These are phyloP conservation scores for Naegleria lovaniensis DNA, from an alignment of 208 protist species.

Conservation along the genomic window DNA sequence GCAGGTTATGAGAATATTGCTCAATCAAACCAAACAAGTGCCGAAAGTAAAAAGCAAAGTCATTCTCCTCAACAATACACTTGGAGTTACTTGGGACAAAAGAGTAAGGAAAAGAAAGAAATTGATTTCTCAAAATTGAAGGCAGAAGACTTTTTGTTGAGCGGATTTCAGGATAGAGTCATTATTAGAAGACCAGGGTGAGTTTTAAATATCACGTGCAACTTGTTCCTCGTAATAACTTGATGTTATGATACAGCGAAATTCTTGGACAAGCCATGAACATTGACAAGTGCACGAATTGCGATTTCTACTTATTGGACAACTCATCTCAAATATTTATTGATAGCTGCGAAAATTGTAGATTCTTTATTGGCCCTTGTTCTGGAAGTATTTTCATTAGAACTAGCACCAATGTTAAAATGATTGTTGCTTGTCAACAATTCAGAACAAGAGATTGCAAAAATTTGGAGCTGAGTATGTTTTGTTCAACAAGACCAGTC, in stretches of 20 bases:
- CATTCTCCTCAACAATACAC: background rate
- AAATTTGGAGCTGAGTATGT: conserved; percentile 51
- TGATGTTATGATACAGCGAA: background rate
- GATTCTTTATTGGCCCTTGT: conserved; percentile 76
- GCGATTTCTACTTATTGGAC: conserved; percentile 70
- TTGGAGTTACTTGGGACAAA: background rate
- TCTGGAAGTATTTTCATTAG: conserved; percentile 80
- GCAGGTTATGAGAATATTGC: too few relatives aligned
- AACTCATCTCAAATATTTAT: conserved; percentile 73
- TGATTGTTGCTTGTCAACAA: conserved; percentile 82
- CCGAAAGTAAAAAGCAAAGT: background rate
- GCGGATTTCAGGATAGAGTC: background rate
- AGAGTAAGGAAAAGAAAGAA: background rate
- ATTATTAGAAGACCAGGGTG: background rate
- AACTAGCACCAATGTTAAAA: conserved; percentile 76
- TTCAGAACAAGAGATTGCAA: conserved; percentile 76
- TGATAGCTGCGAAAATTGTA: conserved; percentile 79
- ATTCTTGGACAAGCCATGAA: conserved; percentile 54
- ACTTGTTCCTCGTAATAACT: background rate
- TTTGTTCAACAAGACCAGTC: conserved; percentile 1
- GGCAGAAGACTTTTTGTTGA: background rate
- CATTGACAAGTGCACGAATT: conserved; percentile 73
- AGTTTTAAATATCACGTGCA: background rate
- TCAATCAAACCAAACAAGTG: too few relatives aligned
- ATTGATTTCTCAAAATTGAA: background rate